Base-by-base conservation (phyloP, 2,329 filamentous ascomycete genomes). In the Colletotrichum liaoningense region DNA sequence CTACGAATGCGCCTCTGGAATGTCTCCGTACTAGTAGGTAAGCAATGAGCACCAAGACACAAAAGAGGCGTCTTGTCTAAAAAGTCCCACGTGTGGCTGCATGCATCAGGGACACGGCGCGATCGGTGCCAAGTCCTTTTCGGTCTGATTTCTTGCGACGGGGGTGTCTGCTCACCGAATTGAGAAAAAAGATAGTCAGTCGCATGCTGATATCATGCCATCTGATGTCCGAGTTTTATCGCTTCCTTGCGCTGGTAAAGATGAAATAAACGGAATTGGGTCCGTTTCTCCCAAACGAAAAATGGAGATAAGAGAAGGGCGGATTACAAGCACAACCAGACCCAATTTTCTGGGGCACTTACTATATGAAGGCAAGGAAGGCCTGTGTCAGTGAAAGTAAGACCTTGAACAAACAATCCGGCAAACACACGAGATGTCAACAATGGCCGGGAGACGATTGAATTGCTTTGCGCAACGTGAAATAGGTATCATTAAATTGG, bases 401-500 rank as follows among this genome's bases (percentile, higher is more conserved):
- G 8, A 49, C 7, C 9, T 49, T n/a, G 7, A 22, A 33, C n/a
- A 14, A 26, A 30, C 6, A 67, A 5, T 33, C 33, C 24, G n/a
- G 30, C 19, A 46, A 60, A 56, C 16, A 28, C 30, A 24, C 11
- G 16, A 19, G 16, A 5, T 9, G 8, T 71, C 68, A 62, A 46
- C 46, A 7, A n/a, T 33, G 24, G 35, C 16, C 24, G 9, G 4
- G 30, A 46, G 24, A 26, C 33, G 28, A 8, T 19, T 2, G n/a
- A 5, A 12, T 5, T 30, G 19, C 22, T 62, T 56, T 63, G 38
- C 42, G 70, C 22, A 70, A 70, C 46, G 12, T 56, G 46, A 63
- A 63, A 54, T 63, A 63, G 60, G 60, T 63, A 63, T 63, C 60
- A 63, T 63, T 63, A 54, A 54, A 19, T 54, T 63, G 28, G 8